Percentiles rank a stretch among this genome's conserved stretches.
These are phyloP conservation scores for Beauveria varroae DNA, from an alignment of 2,329 filamentous ascomycete species.

Conservation along the genomic window DNA sequence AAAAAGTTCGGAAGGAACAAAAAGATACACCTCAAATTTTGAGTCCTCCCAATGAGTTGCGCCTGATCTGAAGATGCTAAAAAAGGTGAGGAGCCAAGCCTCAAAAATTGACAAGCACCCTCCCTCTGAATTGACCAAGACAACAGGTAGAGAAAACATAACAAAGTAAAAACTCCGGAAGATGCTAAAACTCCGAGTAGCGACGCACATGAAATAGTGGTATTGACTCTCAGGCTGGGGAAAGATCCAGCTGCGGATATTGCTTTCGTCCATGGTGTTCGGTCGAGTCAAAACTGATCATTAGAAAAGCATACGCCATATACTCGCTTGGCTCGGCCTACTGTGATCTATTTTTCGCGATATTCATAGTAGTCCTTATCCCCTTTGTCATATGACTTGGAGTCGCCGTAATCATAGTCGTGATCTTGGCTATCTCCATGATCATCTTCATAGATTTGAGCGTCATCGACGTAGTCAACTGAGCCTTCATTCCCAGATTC, in stretches of 20 bases:
- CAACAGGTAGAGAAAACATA: background rate
- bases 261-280: background rate
- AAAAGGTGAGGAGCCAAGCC: background rate
- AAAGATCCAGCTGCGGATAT: background rate
- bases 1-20: background rate
- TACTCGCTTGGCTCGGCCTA: background rate
- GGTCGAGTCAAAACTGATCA: background rate
- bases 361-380: conserved; percentile 35
- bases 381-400: conserved; percentile 31
- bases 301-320: background rate
- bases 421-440: conserved; percentile 33
- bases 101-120: background rate
- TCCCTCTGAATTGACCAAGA: background rate
- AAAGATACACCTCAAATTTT: background rate
- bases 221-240: background rate
- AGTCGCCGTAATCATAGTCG: conserved; percentile 31
- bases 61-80: background rate
- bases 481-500: conserved; percentile 35
- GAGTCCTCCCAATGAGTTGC: background rate
- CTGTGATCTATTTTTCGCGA: conserved; percentile 15
- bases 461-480: conserved; percentile 44
- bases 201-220: background rate
- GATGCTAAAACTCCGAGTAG: background rate
- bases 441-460: conserved; percentile 46
- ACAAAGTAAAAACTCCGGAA: background rate